A percentile compares a stretch with the other conserved stretches of the same genome.
phyloP scores from a whole-genome alignment of 1,284 basidiomycete species.

The Ustilago hordei region DNA sequence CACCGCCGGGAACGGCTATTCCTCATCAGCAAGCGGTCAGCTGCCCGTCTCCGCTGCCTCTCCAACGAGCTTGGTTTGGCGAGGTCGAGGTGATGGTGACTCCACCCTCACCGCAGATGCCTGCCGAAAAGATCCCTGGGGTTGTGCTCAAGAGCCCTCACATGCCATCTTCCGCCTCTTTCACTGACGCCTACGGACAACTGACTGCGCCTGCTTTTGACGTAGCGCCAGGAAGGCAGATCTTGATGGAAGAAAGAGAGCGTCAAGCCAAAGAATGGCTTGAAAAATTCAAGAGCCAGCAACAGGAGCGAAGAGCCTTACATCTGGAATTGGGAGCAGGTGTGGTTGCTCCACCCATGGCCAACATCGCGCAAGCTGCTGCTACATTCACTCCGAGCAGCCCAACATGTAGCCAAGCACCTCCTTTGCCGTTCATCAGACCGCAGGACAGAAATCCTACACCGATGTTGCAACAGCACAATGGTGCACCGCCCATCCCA shows the following conservation, averaged over 20 bases:
- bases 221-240: conserved; percentile 34
- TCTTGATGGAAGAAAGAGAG: conserved; percentile 28
- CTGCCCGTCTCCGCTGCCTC: conserved; percentile 31
- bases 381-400: conserved; percentile 25
- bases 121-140: conserved; percentile 21
- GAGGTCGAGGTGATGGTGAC: conserved; percentile 42
- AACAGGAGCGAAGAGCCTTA: conserved; percentile 9
- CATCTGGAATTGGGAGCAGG: conserved; percentile 22
- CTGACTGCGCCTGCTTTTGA: conserved; percentile 37
- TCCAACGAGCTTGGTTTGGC: conserved; percentile 18
- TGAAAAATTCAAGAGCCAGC: conserved; percentile 20
- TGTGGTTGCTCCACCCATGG: conserved; percentile 21
- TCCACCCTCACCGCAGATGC: conserved; percentile 35
- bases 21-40: conserved; percentile 27
- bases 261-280: conserved; percentile 24
- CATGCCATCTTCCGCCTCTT: conserved; percentile 11
- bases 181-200: conserved; percentile 21
- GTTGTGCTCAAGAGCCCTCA: conserved; percentile 26
- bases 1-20: conserved; percentile 5
- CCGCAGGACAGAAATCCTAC: background rate
- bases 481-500: conserved; percentile 21
- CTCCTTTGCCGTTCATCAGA: background rate
- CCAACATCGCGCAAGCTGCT: conserved; percentile 10
- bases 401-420: conserved; percentile 1
- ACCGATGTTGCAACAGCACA: background rate